Evolutionary conservation across 1,284 basidiomycete genomes (phyloP).

Genomic region (Fomes fomentarius): DNA sequence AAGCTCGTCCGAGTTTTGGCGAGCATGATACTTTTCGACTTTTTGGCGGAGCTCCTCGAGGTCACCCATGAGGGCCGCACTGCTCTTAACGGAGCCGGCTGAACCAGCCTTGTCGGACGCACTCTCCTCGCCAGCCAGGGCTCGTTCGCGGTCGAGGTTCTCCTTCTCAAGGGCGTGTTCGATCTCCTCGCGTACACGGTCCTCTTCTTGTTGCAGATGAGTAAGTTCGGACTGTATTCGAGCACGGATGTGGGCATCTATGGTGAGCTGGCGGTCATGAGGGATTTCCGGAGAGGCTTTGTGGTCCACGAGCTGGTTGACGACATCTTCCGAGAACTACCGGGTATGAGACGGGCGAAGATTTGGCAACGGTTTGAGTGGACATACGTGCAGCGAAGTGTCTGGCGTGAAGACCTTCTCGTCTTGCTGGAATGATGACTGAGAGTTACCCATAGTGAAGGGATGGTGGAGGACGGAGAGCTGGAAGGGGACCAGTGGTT

Average conservation of each 20-base stretch:
- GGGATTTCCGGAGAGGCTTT: slow-evolving; percentile 57
- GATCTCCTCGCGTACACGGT: slow-evolving; percentile 66
- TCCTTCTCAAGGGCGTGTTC: slow-evolving; percentile 77
- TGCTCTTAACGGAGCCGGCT: slow-evolving; percentile 57
- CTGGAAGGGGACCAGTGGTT: too few species aligned
- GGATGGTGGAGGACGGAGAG: background rate
- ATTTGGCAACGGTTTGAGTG: background rate
- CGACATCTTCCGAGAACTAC: slow-evolving; percentile 77
- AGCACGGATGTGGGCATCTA: slow-evolving; percentile 69
- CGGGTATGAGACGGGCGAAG: slow-evolving; percentile 11
- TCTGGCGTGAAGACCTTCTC: slow-evolving; percentile 67
- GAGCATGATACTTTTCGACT: slow-evolving; percentile 72
- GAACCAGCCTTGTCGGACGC: slow-evolving; percentile 31
- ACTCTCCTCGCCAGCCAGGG: slow-evolving; percentile 47
- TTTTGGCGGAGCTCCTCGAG: slow-evolving; percentile 71
- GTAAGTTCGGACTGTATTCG: slow-evolving; percentile 69
- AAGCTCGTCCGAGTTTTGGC: slow-evolving; percentile 56
- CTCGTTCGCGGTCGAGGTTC: slow-evolving; percentile 73
- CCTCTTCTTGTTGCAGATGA: slow-evolving; percentile 66
- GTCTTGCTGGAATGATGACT: slow-evolving; percentile 57
- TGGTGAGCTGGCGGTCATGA: slow-evolving; percentile 67
- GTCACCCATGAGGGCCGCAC: slow-evolving; percentile 66
- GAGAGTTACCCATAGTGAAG: slow-evolving; percentile 61
- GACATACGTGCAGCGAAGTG: slow-evolving; percentile 63
- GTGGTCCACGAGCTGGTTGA: slow-evolving; percentile 73